Percentiles rank a stretch among this genome's conserved stretches.
Conservation (phyloP, 352 stramenopile genomes). For the Phytophthora syringae region DNA sequence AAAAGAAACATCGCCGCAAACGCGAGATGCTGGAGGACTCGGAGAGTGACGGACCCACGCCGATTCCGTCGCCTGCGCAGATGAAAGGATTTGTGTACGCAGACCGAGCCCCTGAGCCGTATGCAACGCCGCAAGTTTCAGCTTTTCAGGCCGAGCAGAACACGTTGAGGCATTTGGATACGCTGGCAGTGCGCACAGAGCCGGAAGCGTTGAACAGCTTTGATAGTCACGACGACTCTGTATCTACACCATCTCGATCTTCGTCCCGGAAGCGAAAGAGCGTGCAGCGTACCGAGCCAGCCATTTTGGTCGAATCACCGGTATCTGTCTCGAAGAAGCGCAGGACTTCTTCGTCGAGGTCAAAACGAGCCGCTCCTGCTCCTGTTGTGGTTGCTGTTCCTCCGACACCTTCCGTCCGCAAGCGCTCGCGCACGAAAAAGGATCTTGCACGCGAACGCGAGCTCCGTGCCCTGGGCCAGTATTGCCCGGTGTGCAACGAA, state of each 20-base stretch:
- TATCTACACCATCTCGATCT: conserved; percentile 16
- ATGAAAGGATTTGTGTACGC: conserved; percentile 57
- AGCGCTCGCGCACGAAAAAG: conserved; percentile 68
- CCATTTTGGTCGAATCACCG: conserved; percentile 25
- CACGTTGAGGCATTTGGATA: conserved; percentile 1
- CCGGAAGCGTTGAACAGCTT: conserved; percentile 15
- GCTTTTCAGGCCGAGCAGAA: conserved; percentile 14
- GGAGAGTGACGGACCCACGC: conserved; percentile 57
- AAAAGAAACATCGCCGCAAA: conserved; percentile 50
- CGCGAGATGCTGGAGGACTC: conserved; percentile 53
- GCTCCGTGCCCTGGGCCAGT: conserved; percentile 79
- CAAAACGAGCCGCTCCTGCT: conserved; percentile 20
- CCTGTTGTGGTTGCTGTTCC: conserved; percentile 24
- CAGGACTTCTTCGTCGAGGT: conserved; percentile 31
- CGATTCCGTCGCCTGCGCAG: conserved; percentile 51
- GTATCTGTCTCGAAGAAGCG: conserved; percentile 40
- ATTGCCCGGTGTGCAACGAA: conserved; percentile 88
- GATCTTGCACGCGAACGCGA: conserved; percentile 77
- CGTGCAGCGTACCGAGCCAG: conserved; percentile 26
- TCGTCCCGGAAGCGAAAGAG: conserved; percentile 42
- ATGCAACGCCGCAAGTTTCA: conserved; percentile 23
- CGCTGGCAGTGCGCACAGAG: conserved; percentile 13
- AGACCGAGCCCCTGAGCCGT: conserved; percentile 29
- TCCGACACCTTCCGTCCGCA: conserved; percentile 30
- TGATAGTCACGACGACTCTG: conserved; percentile 6